Conservation (phyloP, 2,329 filamentous ascomycete genomes). For the Lizonia empirigonia region DNA sequence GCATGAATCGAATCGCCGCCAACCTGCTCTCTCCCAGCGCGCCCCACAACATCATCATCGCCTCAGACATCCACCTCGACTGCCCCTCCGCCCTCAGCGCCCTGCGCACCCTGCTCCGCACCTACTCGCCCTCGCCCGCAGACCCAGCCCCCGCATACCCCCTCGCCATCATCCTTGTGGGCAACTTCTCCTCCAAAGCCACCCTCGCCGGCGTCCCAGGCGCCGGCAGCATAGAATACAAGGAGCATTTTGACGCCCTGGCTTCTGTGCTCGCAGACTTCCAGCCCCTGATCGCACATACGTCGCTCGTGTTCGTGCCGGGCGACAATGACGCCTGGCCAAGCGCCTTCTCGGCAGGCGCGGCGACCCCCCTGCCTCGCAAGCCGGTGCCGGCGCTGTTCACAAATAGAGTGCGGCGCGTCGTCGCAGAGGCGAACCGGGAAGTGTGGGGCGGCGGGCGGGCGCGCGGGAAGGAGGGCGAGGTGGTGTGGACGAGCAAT, state of each 20-base stretch:
- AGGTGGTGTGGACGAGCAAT: slow-evolving; percentile 87
- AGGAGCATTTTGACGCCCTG: slow-evolving; percentile 90
- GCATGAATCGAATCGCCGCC: slow-evolving; percentile 81
- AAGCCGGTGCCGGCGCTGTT: slow-evolving; percentile 84
- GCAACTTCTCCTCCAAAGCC: slow-evolving; percentile 74
- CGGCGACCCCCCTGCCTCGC: slow-evolving; percentile 71
- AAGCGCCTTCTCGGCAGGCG: slow-evolving; percentile 79
- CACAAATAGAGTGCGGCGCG: slow-evolving; percentile 81
- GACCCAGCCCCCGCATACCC: slow-evolving; percentile 69
- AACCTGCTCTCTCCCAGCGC: slow-evolving; percentile 60
- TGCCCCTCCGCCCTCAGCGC: slow-evolving; percentile 80
- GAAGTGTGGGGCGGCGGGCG: slow-evolving; percentile 60
- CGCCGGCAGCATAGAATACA: slow-evolving; percentile 90
- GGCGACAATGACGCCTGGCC: slow-evolving; percentile 98
- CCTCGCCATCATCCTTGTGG: slow-evolving; percentile 79
- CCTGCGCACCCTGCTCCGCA: slow-evolving; percentile 75
- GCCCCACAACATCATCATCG: slow-evolving; percentile 68
- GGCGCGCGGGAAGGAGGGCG: slow-evolving; percentile 62
- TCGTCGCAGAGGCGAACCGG: slow-evolving; percentile 77
- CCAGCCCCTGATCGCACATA: slow-evolving; percentile 74
- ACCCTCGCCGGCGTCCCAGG: slow-evolving; percentile 67
- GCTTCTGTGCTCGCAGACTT: slow-evolving; percentile 84
- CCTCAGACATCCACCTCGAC: slow-evolving; percentile 88
- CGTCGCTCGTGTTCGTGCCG: slow-evolving; percentile 90
- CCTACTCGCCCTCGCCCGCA: slow-evolving; percentile 65